Evolutionary conservation across 805 yeast species (phyloP), one percentile per base, ranked within the genome.

Genomic region (Suhomyces pyralidae): DNA sequence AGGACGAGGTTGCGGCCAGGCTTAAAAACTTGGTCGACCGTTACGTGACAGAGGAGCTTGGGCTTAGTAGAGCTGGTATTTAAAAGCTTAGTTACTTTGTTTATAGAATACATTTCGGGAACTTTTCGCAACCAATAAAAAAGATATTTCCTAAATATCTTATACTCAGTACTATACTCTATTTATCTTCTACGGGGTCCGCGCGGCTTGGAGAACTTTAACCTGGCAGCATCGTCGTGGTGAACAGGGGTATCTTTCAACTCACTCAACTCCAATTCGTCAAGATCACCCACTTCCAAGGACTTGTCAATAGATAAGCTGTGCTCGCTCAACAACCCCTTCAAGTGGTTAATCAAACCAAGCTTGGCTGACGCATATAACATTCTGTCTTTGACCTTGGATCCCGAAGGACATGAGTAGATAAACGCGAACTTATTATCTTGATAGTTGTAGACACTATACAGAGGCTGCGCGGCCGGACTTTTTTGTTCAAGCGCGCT

Each of bases 321-420:
- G 8, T 65, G 63, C 34, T 77, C 59, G 1, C 64, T 65, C 44
- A 69, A 70, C 7, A 63, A 52, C 17, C 63, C 55, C 54, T 78
- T 74, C 63, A 88, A 71, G 53, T 79, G 76, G 45, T 74, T 76
- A 32, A 84, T 68, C 51, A 87, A 77, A 7, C 86, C 87, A 49
- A 76, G 78, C 63, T 84, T 86, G 55, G 86, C 86, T 2, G 96
- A 81, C 1, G 99, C 98, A 63, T 91, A 90, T 48, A 91, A 67
- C 97, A 93, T 93, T 61, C 98, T 81, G 49, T 91, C 94, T 67
- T 86, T 88, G 40, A 94, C 94, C 69, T 84, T 85, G 43, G 97
- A 86, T 1, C 92, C 91, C 0, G 96, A 83, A 3, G 99, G 98
- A 68, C 97, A 92, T 7, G 93, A 79, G 65, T 90, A 90, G 30